These are phyloP conservation scores for Pigoraptor vietnamica DNA, from an alignment of 78 protist species.

Conservation along the genomic window DNA sequence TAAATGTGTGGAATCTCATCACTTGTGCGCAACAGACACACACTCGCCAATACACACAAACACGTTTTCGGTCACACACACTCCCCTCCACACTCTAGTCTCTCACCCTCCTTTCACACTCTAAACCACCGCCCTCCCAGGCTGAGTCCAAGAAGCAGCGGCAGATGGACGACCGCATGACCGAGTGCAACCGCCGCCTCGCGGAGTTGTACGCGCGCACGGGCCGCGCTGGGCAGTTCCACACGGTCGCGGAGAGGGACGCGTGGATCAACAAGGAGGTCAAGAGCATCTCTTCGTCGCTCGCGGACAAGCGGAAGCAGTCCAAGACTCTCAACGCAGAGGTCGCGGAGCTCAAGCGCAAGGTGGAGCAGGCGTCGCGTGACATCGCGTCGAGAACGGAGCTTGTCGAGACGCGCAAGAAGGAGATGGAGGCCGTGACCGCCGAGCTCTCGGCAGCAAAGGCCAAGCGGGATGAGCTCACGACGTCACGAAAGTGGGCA, in stretches of 20 bases:
- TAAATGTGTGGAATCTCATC: not conserved
- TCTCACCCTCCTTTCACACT: no score
- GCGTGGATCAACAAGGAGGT: conserved; percentile 46
- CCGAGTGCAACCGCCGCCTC: conserved; percentile 15
- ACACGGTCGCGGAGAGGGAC: conserved; percentile 61
- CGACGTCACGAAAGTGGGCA: not conserved
- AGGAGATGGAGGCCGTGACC: not conserved
- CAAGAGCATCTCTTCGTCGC: not conserved
- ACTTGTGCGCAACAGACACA: no score
- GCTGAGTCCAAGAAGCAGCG: not conserved
- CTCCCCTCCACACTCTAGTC: no score
- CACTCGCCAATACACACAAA: no score
- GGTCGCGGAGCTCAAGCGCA: not conserved
- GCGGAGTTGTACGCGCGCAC: conserved; percentile 63
- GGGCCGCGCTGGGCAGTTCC: conserved; percentile 62
- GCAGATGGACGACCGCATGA: not conserved
- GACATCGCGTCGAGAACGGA: not conserved
- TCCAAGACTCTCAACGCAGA: not conserved
- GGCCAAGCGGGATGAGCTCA: not conserved
- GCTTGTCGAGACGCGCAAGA: not conserved
- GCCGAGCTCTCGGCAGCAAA: not conserved
- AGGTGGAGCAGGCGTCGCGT: not conserved
- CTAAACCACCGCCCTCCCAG: no score
- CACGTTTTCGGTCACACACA: no score
- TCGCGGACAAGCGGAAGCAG: not conserved